These are phyloP conservation scores for Scenedesmus sp. DNA, from an alignment of 163 green algal species.

Conservation along the genomic window DNA sequence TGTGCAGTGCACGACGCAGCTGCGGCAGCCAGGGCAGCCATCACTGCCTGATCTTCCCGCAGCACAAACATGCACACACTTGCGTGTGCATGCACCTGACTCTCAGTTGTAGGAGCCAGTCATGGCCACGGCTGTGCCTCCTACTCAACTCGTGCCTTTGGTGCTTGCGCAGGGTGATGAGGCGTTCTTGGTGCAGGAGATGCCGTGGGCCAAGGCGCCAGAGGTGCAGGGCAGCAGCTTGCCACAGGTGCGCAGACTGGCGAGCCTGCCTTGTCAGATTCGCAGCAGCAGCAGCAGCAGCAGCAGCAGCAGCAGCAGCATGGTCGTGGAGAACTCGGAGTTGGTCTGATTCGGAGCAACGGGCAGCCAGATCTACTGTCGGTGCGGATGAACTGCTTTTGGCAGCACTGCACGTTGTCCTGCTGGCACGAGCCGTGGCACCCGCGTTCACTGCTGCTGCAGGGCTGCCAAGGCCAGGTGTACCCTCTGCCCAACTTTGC, in stretches of 20 bases:
- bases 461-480: constrained; percentile 29
- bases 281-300: neutral
- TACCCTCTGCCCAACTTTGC: constrained; percentile 38
- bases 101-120: no score
- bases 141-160: neutral
- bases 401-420: no score
- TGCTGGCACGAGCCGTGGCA: neutral
- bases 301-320: neutral
- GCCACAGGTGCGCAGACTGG: constrained; percentile 28
- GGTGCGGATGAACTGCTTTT: no score
- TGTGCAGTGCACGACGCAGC: no score
- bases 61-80: no score
- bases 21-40: no score
- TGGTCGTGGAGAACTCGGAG: neutral
- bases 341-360: no score
- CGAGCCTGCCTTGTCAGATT: neutral
- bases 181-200: neutral
- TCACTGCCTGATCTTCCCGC: no score
- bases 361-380: no score
- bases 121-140: no score
- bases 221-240: constrained; percentile 44
- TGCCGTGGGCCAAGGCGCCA: constrained; percentile 48
- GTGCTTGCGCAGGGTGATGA: neutral
- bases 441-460: neutral
- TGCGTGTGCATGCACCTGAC: no score